Base-by-base conservation (phyloP, 108 stramenopile genomes). In the Phaeodactylum tricornutum region DNA sequence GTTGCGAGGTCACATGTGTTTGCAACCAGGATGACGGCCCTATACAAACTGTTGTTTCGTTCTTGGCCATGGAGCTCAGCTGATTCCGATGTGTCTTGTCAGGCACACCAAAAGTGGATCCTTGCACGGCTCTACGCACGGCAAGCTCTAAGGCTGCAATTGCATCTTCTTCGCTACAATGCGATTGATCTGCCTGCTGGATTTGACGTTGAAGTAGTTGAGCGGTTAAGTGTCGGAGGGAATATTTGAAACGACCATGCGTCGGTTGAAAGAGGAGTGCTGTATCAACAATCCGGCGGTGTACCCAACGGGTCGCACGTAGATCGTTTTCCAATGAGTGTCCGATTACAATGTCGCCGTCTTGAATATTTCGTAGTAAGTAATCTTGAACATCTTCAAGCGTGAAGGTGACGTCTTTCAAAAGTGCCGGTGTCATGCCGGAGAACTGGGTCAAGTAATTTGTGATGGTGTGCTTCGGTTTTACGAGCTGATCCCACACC, bases 311-410 rank as follows among this genome's bases (percentile, higher is more conserved):
- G 3, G 86, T 57, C 14, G 91, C 91, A 45, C 50, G 66, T 9
- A 96, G 59, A 64, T 96, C 95, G 56, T 92, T 91, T 53, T 96
- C 95, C 29, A 92, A 59, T 27, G 86, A 88, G 72, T 96, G 95
- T 0, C 93, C 95, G 27, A 94, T 75, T 35, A 96, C 36, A 33
- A 94, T 74, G 48, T 92, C 93, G 17, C 68, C 48, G 31, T 65
- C 62, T 12, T 60, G 50, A 32, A 96, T 61, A 40, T 67, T 53
- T 0, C 50, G 30, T 32, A 87, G 47, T n/a, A 96, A 43, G n/a
- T 59, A 57, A 12, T 50, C 68, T 66, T 92, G 94, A n/a, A 87
- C 74, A 47, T 88, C 64, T 34, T 74, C 59, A 19, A 93, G 53
- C 2, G 58, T 47, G 16, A 43, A 23, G 24, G 41, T 43, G 4